Evolutionary conservation across 2,329 filamentous ascomycete genomes (phyloP), one percentile per base, ranked within the genome.

Genomic region (Colletotrichum echinochloae): DNA sequence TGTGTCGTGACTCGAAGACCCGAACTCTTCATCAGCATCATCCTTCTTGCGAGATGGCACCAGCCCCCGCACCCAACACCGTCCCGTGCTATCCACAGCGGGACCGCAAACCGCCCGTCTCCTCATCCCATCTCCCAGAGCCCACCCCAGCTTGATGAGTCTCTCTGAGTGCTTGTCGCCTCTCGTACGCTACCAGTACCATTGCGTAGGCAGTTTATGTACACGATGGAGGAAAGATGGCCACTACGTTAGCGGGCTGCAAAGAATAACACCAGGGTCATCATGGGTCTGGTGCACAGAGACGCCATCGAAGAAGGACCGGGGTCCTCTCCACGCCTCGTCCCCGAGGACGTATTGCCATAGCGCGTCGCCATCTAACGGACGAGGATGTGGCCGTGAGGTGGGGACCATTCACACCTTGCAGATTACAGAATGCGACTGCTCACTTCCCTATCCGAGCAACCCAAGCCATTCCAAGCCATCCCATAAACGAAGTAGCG

Each of bases 1-100:
- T 41, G 55, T 55, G 56, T 48, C 57, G 57, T 56, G 41, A 64
- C 52, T 35, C 52, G 52, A 49, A 26, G 30, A 8, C 44, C 41
- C 8, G 11, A 18, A 62, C 11, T 52, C 41, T 62, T 54, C 35
- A 33, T 61, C 52, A 62, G 68, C 64, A 71, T 71, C n/a, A 49
- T 67, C 68, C 65, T 64, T 67, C 56, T 39, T 62, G 39, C 8
- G 9, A 46, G 67, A 54, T 59, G 57, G 57, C 57, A 57, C 46
- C 48, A 46, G 48, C 26, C n/a, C 65, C 41, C n/a, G 41, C 67
- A 23, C n/a, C 30, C 67, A 52, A 70, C 54, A 67, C 64, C 41
- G 30, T 71, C 68, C 68, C 59, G 64, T 66, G 63, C 33, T 51
- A 70, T 66, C 67, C 63, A 66, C 63, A 62, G 66, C 56, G 63